Base-by-base conservation (phyloP, 2,329 filamentous ascomycete genomes). In the Claviceps africana region DNA sequence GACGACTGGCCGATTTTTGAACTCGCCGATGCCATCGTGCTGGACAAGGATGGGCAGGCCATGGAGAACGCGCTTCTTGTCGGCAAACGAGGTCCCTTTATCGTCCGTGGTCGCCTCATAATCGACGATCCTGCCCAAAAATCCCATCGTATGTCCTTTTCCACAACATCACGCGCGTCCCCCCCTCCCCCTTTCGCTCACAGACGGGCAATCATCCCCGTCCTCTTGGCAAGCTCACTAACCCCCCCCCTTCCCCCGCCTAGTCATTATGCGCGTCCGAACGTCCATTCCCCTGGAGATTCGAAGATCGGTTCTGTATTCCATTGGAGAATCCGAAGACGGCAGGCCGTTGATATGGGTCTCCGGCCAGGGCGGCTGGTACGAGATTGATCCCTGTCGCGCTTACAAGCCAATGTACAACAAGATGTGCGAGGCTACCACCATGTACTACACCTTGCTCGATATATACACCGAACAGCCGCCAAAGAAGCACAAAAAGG, bases 261-360 rank as follows among this genome's bases (percentile, higher is more conserved):
- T 46, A 67, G 66, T 68, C 6, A 61, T 68, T 47, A 65, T 62
- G 59, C 61, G 60, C 52, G 57, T 64, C 15, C 58, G 61, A 25
- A 45, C 51, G 15, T 65, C 65, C 4, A 60, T 56, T 1, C 64
- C 64, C 44, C 72, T 86, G 55, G 76, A 83, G 56, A 71, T 86
- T 50, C 65, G 70, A n/a, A 67, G 72, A 35, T 72, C 70, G 25
- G 56, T 57, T 2, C 60, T 62, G 33, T 81, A 77, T 59, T 77
- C 81, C 13, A 78, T 83, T 33, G 77, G 76, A 47, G 67, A 69
- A 44, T 67, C 68, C 28, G 62, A 70, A 15, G 74, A 77, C 49
- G 73, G 73, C 0, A 70, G 72, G 19, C 72, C 78, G 4, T 71
- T 77, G n/a, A 69, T 86, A 31, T 88, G 85, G 85, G 80, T 83